Evolutionary conservation across 495 filamentous ascomycete species (phyloP).

Genomic region (Xylaria scruposa): DNA sequence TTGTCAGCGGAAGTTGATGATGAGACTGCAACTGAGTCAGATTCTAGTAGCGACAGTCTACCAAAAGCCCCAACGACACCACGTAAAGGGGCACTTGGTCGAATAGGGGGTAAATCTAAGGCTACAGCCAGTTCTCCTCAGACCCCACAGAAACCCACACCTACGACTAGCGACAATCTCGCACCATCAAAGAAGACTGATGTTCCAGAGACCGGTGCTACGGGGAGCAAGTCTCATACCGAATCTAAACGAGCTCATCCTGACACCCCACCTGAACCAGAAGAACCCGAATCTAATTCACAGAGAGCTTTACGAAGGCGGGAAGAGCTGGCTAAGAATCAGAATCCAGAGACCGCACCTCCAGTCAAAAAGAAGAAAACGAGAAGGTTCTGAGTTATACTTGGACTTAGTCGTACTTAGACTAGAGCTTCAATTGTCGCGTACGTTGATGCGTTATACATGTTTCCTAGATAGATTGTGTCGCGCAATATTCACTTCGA

Average conservation of each 20-base stretch:
- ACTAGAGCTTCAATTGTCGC: neutral
- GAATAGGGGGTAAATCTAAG: constrained; percentile 50
- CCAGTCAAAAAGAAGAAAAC: constrained; percentile 66
- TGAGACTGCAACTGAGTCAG: constrained; percentile 52
- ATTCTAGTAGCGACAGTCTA: constrained; percentile 28
- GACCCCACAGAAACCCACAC: neutral
- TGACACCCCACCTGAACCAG: constrained; percentile 22
- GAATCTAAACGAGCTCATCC: constrained; percentile 32
- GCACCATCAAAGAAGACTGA: constrained; percentile 30
- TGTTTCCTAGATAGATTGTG: neutral
- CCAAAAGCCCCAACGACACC: constrained; percentile 25
- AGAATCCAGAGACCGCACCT: constrained; percentile 68
- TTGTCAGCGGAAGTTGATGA: constrained; percentile 29
- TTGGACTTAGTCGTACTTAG: too few relatives aligned
- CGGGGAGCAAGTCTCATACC: constrained; percentile 40
- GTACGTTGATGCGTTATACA: neutral
- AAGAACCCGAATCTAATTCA: constrained; percentile 40
- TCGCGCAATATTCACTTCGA: neutral
- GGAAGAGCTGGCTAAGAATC: constrained; percentile 66
- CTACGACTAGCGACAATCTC: neutral
- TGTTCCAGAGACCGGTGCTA: constrained; percentile 42
- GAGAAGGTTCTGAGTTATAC: constrained; percentile 59
- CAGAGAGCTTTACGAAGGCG: constrained; percentile 69
- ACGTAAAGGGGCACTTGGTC: constrained; percentile 45
- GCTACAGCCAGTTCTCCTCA: neutral